Evolutionary conservation across 345 rosid genomes (phyloP).

Genomic region (Eucalyptus leucophloia): DNA sequence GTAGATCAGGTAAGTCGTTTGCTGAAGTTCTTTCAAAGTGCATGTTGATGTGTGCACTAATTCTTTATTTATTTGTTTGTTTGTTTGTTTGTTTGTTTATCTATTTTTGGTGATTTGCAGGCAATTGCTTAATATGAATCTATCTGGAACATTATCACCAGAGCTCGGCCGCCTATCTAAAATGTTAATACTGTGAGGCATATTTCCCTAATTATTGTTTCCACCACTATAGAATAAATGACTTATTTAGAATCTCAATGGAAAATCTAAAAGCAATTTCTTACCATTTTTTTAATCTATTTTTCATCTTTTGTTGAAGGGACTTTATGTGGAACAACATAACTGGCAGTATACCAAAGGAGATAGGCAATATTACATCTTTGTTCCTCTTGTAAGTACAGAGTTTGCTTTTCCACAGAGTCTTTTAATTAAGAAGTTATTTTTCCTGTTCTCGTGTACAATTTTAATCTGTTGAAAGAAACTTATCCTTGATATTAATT

Average conservation of each 20-base stretch:
- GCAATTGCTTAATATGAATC: constrained; percentile 67
- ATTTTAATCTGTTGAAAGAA: neutral
- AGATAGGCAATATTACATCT: constrained; percentile 72
- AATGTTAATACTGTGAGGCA: constrained; percentile 55
- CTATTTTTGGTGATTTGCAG: constrained; percentile 19
- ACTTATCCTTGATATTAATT: neutral
- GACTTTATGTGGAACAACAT: constrained; percentile 95
- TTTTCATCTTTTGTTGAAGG: constrained; percentile 25
- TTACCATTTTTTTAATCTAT: neutral
- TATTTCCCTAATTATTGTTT: neutral
- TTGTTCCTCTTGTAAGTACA: constrained; percentile 70
- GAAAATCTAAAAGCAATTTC: neutral
- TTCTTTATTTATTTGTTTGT: neutral
- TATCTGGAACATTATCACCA: constrained; percentile 73
- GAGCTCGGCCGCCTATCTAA: constrained; percentile 59
- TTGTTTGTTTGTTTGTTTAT: neutral
- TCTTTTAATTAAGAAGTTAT: neutral
- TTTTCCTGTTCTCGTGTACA: neutral
- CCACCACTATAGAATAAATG: neutral
- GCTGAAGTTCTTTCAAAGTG: neutral
- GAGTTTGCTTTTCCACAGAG: neutral
- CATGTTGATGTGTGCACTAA: neutral
- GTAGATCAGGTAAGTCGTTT: neutral
- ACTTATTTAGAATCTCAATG: neutral
- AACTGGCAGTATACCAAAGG: constrained; percentile 78